Conservation (phyloP, 106 monocot genomes). For the Acorus gramineus region DNA sequence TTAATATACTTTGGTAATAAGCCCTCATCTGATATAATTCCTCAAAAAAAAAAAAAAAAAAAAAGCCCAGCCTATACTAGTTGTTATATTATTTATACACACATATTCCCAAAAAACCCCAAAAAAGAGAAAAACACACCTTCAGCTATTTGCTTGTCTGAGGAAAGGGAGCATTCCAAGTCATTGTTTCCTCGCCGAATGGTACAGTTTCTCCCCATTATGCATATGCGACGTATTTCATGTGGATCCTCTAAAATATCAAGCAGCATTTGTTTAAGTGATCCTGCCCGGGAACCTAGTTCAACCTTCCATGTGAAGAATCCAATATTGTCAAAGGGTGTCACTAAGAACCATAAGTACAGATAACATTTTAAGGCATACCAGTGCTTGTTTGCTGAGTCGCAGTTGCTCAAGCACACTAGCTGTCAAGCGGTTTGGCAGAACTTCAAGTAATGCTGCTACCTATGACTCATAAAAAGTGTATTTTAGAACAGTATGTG, state of each 20-base stretch:
- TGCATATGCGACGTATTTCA: constrained; percentile 92
- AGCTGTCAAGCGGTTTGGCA: constrained; percentile 85
- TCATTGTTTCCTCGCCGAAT: constrained; percentile 40
- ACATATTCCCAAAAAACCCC: background rate
- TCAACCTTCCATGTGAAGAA: constrained; percentile 52
- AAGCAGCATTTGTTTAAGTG: constrained; percentile 95
- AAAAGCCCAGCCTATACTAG: background rate
- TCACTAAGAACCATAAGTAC: too few species aligned
- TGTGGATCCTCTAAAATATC: constrained; percentile 88
- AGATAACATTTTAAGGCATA: constrained; percentile 10
- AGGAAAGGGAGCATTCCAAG: constrained; percentile 48
- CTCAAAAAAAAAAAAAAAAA: too few species aligned
- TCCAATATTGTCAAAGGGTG: background rate
- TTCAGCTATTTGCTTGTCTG: constrained; percentile 84
- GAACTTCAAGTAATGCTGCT: constrained; percentile 71
- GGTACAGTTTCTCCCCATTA: constrained; percentile 80
- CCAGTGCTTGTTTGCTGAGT: constrained; percentile 85
- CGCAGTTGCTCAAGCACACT: constrained; percentile 90
- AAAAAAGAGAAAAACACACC: constrained; percentile 23
- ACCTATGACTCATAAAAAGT: constrained; percentile 28
- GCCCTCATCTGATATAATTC: too few species aligned
- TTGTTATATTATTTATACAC: background rate
- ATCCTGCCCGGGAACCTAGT: constrained; percentile 83
- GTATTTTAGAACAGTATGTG: too few species aligned
- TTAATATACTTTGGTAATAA: too few species aligned